These are phyloP conservation scores for Sporothrix pallida DNA, from an alignment of 2,329 filamentous ascomycete genomes.

Conservation along the genomic window DNA sequence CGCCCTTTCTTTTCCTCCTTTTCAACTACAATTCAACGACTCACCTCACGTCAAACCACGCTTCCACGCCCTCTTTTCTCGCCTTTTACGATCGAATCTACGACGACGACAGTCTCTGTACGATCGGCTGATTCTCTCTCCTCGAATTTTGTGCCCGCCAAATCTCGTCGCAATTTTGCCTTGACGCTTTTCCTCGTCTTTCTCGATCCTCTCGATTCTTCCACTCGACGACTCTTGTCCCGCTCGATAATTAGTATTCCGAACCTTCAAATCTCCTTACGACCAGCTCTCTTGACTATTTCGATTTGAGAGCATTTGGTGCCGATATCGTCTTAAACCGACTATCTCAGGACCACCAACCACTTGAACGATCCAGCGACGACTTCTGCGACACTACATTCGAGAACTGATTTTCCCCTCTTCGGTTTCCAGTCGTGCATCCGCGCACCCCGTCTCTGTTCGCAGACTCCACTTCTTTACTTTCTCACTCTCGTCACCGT, in stretches of 20 bases:
- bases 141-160: neutral
- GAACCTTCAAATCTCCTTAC: neutral
- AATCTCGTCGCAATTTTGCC: neutral
- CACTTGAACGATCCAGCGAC: neutral
- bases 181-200: neutral
- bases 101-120: constrained; percentile 6
- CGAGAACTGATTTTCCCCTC: constrained; percentile 2
- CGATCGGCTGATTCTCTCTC: neutral
- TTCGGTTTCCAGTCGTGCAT: constrained; percentile 12
- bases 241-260: neutral
- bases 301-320: constrained; percentile 13
- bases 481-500: neutral
- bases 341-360: neutral
- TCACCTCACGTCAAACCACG: neutral
- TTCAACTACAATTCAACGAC: constrained; percentile 23
- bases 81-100: constrained; percentile 5
- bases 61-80: neutral
- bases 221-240: constrained; percentile 16
- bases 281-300: neutral
- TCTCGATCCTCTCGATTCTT: neutral
- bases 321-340: neutral
- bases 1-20: constrained; percentile 28
- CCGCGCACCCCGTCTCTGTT: constrained; percentile 21
- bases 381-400: neutral
- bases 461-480: neutral